These are phyloP conservation scores for Phtheirospermum japonicum DNA, from an alignment of 257 asterid species.

Conservation along the genomic window DNA sequence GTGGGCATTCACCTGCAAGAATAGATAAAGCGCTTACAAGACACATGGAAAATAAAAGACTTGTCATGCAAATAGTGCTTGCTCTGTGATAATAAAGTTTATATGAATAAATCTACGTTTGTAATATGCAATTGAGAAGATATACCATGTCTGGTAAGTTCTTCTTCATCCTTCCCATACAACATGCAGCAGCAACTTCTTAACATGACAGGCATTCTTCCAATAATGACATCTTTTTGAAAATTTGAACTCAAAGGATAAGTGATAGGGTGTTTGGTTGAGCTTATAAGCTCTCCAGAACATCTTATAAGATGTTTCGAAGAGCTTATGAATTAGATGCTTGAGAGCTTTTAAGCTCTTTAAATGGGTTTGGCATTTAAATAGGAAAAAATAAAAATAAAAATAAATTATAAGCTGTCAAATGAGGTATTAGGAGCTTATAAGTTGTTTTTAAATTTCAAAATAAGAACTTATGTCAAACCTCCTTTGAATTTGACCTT, in stretches of 20 bases:
- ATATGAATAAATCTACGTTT: slow-evolving; percentile 13
- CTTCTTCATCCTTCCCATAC: slow-evolving; percentile 83
- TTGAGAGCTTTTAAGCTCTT: not conserved
- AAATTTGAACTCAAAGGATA: slow-evolving; percentile 22
- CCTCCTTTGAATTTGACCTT: not conserved
- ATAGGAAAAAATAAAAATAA: not conserved
- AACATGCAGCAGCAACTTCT: slow-evolving; percentile 68
- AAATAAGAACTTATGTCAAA: not conserved
- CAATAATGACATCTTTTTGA: slow-evolving; percentile 56
- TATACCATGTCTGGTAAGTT: slow-evolving; percentile 74
- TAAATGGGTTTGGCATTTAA: not conserved
- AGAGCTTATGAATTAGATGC: too few species aligned
- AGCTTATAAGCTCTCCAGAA: too few species aligned
- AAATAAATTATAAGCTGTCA: not conserved
- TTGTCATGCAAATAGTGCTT: slow-evolving; percentile 11
- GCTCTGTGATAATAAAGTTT: slow-evolving; percentile 12
- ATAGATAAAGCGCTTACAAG: slow-evolving; percentile 20
- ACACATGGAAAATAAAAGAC: slow-evolving; percentile 1
- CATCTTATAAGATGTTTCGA: too few species aligned
- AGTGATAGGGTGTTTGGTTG: not conserved
- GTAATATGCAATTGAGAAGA: slow-evolving; percentile 19
- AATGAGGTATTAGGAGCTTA: not conserved
- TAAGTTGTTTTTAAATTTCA: not conserved
- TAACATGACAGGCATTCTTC: slow-evolving; percentile 93
- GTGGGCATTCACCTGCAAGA: slow-evolving; percentile 88